Evolutionary conservation across 352 stramenopile species (phyloP).

Genomic region (Phytophthora hibernalis): DNA sequence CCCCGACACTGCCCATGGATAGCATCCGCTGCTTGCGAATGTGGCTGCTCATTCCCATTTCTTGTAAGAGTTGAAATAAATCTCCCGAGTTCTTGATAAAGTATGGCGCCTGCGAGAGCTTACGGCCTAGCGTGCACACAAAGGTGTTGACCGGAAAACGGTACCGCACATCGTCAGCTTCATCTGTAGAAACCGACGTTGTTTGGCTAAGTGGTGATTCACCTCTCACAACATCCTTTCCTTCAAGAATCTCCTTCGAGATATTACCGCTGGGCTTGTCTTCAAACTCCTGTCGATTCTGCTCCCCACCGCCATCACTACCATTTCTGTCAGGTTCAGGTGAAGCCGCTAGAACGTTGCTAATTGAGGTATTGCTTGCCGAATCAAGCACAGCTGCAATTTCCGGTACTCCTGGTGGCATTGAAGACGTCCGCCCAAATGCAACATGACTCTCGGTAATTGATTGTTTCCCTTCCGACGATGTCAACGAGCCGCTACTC

Average conservation of each 20-base stretch:
- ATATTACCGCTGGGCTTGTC: slow-evolving; percentile 19
- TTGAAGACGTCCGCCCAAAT: background rate
- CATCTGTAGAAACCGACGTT: slow-evolving; percentile 43
- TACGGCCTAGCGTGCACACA: slow-evolving; percentile 83
- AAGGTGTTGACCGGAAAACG: slow-evolving; percentile 87
- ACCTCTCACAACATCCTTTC: slow-evolving; percentile 7
- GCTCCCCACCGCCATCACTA: slow-evolving; percentile 11
- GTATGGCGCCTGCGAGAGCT: slow-evolving; percentile 85
- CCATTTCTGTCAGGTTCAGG: background rate
- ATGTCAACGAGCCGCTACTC: slow-evolving; percentile 6
- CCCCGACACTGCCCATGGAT: slow-evolving; percentile 48
- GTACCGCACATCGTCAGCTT: slow-evolving; percentile 62
- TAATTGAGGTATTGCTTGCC: background rate
- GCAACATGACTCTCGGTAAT: slow-evolving; percentile 3
- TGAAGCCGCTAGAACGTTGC: slow-evolving; percentile 17
- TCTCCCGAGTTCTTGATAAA: slow-evolving; percentile 90
- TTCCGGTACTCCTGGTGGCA: slow-evolving; percentile 3
- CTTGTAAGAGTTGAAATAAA: slow-evolving; percentile 83
- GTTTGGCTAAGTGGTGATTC: slow-evolving; percentile 29
- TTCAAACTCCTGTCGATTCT: slow-evolving; percentile 20
- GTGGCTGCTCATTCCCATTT: slow-evolving; percentile 87
- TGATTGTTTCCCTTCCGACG: slow-evolving; percentile 16
- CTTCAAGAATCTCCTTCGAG: slow-evolving; percentile 17
- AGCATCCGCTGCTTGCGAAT: slow-evolving; percentile 77
- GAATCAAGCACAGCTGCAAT: background rate